Conservation (phyloP, 352 stramenopile genomes). For the Phytophthora brassicae region DNA sequence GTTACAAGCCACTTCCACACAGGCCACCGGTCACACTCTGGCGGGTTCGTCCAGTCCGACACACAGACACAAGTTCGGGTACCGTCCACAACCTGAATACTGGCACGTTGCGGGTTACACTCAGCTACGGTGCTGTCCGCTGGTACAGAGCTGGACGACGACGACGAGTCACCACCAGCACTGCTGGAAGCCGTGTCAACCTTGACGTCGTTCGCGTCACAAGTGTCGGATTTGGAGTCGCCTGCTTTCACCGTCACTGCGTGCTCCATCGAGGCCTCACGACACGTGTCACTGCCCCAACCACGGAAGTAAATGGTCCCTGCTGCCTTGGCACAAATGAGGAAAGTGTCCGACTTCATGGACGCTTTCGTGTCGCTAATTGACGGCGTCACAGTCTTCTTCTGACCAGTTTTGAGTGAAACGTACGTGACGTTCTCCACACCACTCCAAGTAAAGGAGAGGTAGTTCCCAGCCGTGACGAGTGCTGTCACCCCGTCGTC, state of each 20-base stretch:
- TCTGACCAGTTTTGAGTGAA: constrained; percentile 57
- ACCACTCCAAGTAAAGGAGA: constrained; percentile 53
- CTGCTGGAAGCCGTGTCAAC: not conserved
- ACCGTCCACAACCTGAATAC: constrained; percentile 35
- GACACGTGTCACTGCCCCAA: constrained; percentile 53
- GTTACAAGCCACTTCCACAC: constrained; percentile 64
- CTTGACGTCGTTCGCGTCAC: constrained; percentile 10
- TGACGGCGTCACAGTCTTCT: constrained; percentile 61
- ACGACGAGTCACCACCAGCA: not conserved
- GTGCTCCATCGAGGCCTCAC: constrained; percentile 42
- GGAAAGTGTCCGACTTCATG: constrained; percentile 45
- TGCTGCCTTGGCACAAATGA: constrained; percentile 56
- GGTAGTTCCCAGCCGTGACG: constrained; percentile 49
- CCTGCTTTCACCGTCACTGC: constrained; percentile 42
- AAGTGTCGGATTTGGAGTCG: constrained; percentile 24
- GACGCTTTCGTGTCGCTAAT: constrained; percentile 39
- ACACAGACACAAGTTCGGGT: constrained; percentile 42
- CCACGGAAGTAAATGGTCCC: constrained; percentile 62
- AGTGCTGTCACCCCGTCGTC: constrained; percentile 55
- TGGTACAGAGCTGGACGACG: constrained; percentile 15
- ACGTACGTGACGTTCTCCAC: constrained; percentile 69
- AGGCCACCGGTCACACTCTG: constrained; percentile 47
- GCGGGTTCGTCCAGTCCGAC: constrained; percentile 52
- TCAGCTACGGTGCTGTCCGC: constrained; percentile 25
- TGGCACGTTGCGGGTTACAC: constrained; percentile 53